Base-by-base conservation (phyloP, 495 filamentous ascomycete species). In the Lepidopterella palustris region DNA sequence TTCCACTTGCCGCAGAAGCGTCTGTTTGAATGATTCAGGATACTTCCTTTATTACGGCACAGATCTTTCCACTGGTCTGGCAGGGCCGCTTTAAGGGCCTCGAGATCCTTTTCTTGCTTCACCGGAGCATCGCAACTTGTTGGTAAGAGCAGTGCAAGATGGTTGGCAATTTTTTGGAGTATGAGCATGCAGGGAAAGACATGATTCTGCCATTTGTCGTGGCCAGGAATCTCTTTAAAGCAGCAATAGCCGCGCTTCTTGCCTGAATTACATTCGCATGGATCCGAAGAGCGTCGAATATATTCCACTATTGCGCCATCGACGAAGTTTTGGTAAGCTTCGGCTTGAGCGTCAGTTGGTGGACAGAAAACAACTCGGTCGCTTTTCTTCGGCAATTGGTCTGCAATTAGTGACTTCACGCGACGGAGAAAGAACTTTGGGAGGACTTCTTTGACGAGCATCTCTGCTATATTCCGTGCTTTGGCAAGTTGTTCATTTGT, bases 1-100 rank as follows among this genome's bases (percentile, higher is more conserved):
- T 91, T 91, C 93, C 93, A 98, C 72, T 98, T 98, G 2, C 93
- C 93, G 67, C 93, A 98, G 64, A 92, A 96, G 53, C 96, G 88
- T 0, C 89, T 87, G 60, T 96, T 92, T 18, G 92, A 84, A 62
- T 87, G 90, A 69, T 86, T 90, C 39, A 88, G 72, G 54, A 97
- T 84, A 0, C 83, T 88, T 53, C 97, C 89, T 56, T 88, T 80
- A 21, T 83, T 83, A 10, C 76, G 75, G 65, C 89, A 95, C 1
- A 97, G 79, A 13, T 84, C 76, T 62, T 85, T 76, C 91, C 91
- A 98, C 18, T 80, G 72, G 40, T 87, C 73, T 0, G 93, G 93
- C 0, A 92, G 71, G 27, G 88, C 87, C 4, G 83, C 80, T 68
- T 92, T 79, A 13, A 97, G 79, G 67, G 83, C 82, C 40, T 88